Base-by-base conservation (phyloP, 2,329 filamentous ascomycete genomes). In the Paraconiothyrium sp. region DNA sequence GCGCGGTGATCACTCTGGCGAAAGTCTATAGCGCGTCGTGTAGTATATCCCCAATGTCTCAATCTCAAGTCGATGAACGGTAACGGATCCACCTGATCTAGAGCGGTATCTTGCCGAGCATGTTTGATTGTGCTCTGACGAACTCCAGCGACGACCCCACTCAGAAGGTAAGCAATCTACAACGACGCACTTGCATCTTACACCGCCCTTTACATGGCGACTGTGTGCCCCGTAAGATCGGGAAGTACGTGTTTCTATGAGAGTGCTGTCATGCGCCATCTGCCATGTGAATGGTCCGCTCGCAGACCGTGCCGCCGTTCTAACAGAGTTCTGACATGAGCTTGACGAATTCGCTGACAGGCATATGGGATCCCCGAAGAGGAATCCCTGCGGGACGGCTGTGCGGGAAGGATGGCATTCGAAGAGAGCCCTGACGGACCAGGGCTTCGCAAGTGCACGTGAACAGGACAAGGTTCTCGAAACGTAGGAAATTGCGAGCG, bases 321-420 rank as follows among this genome's bases (percentile, higher is more conserved):
- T 61, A 67, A 68, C 62, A 66, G 58, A 68, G 67, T 70, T 70
- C 72, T 73, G 64, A 73, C 71, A 67, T 57, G 65, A 61, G 49
- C 52, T 63, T 43, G 59, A 65, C 56, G 43, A 39, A 44, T 56
- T 57, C 63, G 64, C 63, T 67, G 66, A 67, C 62, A 47, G 44
- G 61, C 67, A 60, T 69, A 66, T 66, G 71, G 69, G 60, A 69
- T 47, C 32, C 58, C 59, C 61, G 61, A 60, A 63, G 62, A 46
- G 56, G 57, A 47, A 49, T 24, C 47, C 48, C 63, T 68, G 72
- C 58, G 60, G 64, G 61, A 68, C 66, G 70, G 67, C 59, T 67
- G 64, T 55, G 66, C 74, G 73, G 74, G 73, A 76, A 76, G 74
- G 73, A 77, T 73, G 70, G 58, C 14, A 16, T 44, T 55, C 20